Base-by-base conservation (phyloP, 1,284 basidiomycete genomes). In the Ceratobasidium sp. region DNA sequence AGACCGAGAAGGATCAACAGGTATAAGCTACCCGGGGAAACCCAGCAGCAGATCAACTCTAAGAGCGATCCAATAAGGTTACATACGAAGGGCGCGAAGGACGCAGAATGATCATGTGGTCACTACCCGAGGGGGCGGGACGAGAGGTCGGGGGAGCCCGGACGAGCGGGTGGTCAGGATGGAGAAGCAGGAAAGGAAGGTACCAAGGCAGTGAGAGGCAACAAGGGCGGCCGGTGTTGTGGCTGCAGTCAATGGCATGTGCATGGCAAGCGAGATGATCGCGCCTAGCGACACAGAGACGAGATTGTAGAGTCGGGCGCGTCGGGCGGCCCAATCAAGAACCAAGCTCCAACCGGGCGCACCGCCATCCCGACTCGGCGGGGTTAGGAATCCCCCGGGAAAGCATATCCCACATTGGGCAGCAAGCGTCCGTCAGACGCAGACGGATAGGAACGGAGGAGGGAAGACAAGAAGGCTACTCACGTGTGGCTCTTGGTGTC, bases 251-350 rank as follows among this genome's bases (percentile, higher is more conserved):
- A 35, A 70, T 33, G 52, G 30, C 70, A 74, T 74, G 71, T 74
- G 71, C 59, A 30, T 64, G 38, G 48, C 71, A 74, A 74, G 71
- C 71, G 71, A 74, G 71, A 38, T 74, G 71, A 74, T 74, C 57
- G 27, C 71, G 59, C 60, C 60, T 54, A 65, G 71, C 71, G 71
- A 74, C 69, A 41, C 71, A 46, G 57, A 70, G 70, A 65, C 60
- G 71, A 74, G 57, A 74, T 65, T 20, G 30, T 18, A 33, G 46
- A 16, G 71, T 74, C 71, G 71, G 71, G 71, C 71, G 71, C 60
- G 71, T 23, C 71, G 71, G 71, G 50, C 35, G 30, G 16, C 55
- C 54, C 35, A 44, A 23, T 59, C 55, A 30, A 71, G 18, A 27
- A 60, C 48, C 60, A 60, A 52, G 60, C 12, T 46, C 52, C 69